Base-by-base conservation (phyloP, 768 basidiomycete genomes). In the Leucosporidium scottii region DNA sequence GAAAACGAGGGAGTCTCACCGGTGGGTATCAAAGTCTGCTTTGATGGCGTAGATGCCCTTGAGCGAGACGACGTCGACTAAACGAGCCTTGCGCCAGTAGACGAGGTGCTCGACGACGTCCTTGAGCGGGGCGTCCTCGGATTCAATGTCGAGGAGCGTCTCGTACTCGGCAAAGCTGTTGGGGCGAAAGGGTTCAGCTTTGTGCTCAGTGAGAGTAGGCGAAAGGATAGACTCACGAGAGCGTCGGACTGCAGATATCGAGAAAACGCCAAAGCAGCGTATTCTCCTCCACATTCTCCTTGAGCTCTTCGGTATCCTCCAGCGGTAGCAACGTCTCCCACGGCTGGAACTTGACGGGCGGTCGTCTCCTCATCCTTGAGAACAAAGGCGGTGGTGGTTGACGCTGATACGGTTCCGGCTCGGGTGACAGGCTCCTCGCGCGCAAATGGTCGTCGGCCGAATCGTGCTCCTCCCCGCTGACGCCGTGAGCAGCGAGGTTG, bases 311-410 rank as follows among this genome's bases (percentile, higher is more conserved):
- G 31, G 75, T 69, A 25, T 84, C 80, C 61, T 91, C 87, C 21
- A 94, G 75, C 21, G 92, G 82, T 9, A 98, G 79, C 21, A 98
- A 77, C 27, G 90, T 88, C 76, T 96, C 96, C 94, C 94, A 98
- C 8, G 94, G 93, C 21, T 85, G 82, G 28, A 97, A 82, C 23
- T 50, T 60, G 13, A 68, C 67, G 9, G 56, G 49, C 3, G 71
- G 67, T 1, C 67, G 50, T 20, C 59, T 59, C 2, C 71, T 81
- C 78, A 39, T 83, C 81, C 34, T 82, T 75, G 60, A 71, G 30
- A 71, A 68, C 27, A 67, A 49, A n/a, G 69, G 70, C n/a, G 66
- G 56, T 23, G 66, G 48, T 21, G 28, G 28, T 21, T 34, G 25
- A 15, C 34, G 30, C 27, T 49, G 27, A 25, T 17, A 25, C 53